Evolutionary conservation across 140 eudicot species (phyloP), one percentile per base, ranked within the genome.

Genomic region (Flaveria floridana): DNA sequence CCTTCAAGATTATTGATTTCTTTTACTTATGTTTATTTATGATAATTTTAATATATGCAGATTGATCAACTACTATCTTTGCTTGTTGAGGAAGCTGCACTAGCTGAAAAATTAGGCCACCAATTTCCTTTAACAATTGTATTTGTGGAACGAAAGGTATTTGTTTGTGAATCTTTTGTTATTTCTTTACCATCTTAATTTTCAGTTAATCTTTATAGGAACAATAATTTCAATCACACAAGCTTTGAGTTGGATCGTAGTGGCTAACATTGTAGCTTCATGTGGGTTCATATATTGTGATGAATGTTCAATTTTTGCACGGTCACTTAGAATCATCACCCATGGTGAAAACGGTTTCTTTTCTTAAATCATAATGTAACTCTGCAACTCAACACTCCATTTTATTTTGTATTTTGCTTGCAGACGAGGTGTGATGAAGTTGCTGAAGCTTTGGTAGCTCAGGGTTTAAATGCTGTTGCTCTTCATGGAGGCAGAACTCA

Each of bases 401-500:
- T 34, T 20, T 2, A 53, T 75, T 82, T n/a, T 72, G 68, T n/a
- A 68, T 46, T 79, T 19, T 71, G 51, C 25, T 56, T 81, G 84
- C 78, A 91, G 97, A 91, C 92, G 37, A 86, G 90, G 78, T 88
- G 97, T 21, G 95, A 91, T 88, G 97, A 88, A 85, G 95, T 88
- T 72, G 92, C 95, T 44, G 92, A 86, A 76, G 97, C 97, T 76
- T 82, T 88, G 85, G 86, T 81, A 23, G 89, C 86, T 30, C 87
- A 91, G 73, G 95, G 92, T 77, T 63, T 91, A 71, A 80, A 84
- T 58, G 97, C 95, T 46, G 95, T 85, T 81, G 90, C 95, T 64
- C 95, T 91, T 75, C 97, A 91, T 76, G 97, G 97, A 48, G 97
- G 92, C 55, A 92, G 95, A 16, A 86, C 90, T 62, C 97, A 91